Evolutionary conservation across 139 green algal species (phyloP).

Genomic region (Eudorina sp.): DNA sequence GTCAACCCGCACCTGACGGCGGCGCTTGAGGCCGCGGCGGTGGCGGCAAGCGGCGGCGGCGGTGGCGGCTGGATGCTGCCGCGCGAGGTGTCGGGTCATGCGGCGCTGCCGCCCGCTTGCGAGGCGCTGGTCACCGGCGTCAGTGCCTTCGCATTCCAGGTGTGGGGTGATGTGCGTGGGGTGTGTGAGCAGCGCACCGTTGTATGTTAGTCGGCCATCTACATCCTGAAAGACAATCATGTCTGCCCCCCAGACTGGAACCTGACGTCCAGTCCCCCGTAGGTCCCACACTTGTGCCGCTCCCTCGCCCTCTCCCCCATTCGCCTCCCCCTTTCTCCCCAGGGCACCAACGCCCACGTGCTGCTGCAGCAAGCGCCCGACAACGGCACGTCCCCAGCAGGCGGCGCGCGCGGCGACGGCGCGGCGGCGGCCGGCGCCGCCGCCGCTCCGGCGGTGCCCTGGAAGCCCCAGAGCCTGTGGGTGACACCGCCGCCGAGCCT

Average conservation of each 20-base stretch:
- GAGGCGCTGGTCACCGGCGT: conserved; percentile 62
- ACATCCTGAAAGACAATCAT: no score
- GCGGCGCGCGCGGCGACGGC: not conserved
- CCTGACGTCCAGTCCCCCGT: no score
- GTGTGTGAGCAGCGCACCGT: no score
- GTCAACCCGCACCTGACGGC: conserved; percentile 74
- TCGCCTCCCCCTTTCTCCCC: not conserved
- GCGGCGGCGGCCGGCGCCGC: not conserved
- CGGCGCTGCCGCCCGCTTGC: not conserved
- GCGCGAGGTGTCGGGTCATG: not conserved
- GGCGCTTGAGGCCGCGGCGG: conserved; percentile 43
- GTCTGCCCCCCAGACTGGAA: not conserved
- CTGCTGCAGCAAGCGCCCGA: conserved; percentile 47
- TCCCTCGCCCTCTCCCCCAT: not conserved
- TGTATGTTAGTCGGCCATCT: no score
- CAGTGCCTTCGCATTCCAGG: conserved; percentile 87
- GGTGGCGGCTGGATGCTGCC: conserved; percentile 43
- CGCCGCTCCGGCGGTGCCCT: not conserved
- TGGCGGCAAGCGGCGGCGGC: not conserved
- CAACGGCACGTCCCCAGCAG: no score
- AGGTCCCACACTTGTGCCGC: no score
- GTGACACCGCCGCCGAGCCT: conserved; percentile 18
- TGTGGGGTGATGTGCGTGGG: no score
- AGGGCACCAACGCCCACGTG: conserved; percentile 76
- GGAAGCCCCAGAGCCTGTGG: conserved; percentile 22